These are phyloP conservation scores for Pestalotiopsis sp. DNA, from an alignment of 2,329 filamentous ascomycete genomes.

Conservation along the genomic window DNA sequence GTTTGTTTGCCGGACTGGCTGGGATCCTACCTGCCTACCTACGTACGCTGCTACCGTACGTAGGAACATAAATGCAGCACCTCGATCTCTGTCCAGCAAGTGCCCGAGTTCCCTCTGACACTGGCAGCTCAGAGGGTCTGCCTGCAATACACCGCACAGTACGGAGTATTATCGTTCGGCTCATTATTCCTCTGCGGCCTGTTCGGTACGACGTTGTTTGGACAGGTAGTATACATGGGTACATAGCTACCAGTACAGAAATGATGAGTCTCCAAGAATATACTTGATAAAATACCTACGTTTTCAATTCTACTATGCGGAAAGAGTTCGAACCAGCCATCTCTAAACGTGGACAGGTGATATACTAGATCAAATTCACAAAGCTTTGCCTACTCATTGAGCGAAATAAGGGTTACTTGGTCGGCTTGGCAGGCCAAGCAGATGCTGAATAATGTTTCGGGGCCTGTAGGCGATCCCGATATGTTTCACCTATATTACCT, in stretches of 20 bases:
- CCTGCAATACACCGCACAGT: too few species aligned
- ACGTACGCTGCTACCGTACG: neutral
- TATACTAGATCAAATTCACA: neutral
- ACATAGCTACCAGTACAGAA: too few species aligned
- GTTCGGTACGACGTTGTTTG: too few species aligned
- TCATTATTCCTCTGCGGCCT: too few species aligned
- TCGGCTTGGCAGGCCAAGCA: neutral
- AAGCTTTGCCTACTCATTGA: neutral
- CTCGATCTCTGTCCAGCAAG: too few species aligned
- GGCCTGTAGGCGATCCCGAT: neutral
- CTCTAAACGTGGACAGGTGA: neutral
- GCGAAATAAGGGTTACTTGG: neutral
- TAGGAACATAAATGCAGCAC: too few species aligned
- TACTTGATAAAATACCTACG: too few species aligned
- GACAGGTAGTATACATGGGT: too few species aligned
- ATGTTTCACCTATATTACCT: neutral
- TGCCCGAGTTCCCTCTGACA: too few species aligned
- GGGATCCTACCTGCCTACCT: neutral
- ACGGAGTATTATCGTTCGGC: too few species aligned
- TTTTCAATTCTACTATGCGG: neutral
- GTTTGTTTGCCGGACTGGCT: neutral
- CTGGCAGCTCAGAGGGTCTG: too few species aligned
- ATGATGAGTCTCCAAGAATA: too few species aligned
- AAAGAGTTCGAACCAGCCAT: neutral
- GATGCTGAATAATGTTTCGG: neutral